A percentile compares a stretch with the other conserved stretches of the same genome.
These are phyloP conservation scores for Podospora pseudocomata DNA, from an alignment of 495 filamentous ascomycete genomes.

Conservation along the genomic window DNA sequence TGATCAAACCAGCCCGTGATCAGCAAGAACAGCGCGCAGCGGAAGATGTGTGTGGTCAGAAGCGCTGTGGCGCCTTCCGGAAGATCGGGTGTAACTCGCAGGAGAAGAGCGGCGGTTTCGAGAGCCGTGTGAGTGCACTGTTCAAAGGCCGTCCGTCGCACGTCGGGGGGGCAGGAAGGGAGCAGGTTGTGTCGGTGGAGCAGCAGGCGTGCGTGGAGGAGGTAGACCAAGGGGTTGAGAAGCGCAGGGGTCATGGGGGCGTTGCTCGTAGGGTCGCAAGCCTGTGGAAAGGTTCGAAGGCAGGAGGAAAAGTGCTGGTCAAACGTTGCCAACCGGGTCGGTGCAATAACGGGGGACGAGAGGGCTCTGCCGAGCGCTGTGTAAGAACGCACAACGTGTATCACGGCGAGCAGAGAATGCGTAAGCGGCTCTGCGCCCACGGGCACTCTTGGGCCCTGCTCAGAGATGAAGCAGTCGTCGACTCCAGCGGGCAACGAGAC, in stretches of 20 bases:
- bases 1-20: slow-evolving; percentile 67
- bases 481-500: slow-evolving; percentile 72
- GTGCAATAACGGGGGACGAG: slow-evolving; percentile 62
- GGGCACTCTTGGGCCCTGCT: slow-evolving; percentile 53
- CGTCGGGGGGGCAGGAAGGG: slow-evolving; percentile 60
- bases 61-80: slow-evolving; percentile 44
- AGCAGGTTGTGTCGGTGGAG: slow-evolving; percentile 91
- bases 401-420: slow-evolving; percentile 68
- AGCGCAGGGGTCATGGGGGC: slow-evolving; percentile 68
- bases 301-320: slow-evolving; percentile 77
- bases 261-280: slow-evolving; percentile 61
- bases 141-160: slow-evolving; percentile 66
- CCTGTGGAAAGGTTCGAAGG: slow-evolving; percentile 66
- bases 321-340: slow-evolving; percentile 68
- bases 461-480: slow-evolving; percentile 76
- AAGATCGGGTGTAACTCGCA: slow-evolving; percentile 52
- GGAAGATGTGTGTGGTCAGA: slow-evolving; percentile 84
- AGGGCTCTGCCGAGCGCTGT: slow-evolving; percentile 71
- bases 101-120: slow-evolving; percentile 73
- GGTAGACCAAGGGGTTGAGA: slow-evolving; percentile 67
- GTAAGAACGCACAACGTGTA: slow-evolving; percentile 81
- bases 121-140: slow-evolving; percentile 69
- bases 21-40: slow-evolving; percentile 76
- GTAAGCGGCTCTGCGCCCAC: slow-evolving; percentile 49
- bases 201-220: slow-evolving; percentile 78